Base-by-base conservation (phyloP, 371 early-diverging fungal species). In the Lichtheimia ornata region DNA sequence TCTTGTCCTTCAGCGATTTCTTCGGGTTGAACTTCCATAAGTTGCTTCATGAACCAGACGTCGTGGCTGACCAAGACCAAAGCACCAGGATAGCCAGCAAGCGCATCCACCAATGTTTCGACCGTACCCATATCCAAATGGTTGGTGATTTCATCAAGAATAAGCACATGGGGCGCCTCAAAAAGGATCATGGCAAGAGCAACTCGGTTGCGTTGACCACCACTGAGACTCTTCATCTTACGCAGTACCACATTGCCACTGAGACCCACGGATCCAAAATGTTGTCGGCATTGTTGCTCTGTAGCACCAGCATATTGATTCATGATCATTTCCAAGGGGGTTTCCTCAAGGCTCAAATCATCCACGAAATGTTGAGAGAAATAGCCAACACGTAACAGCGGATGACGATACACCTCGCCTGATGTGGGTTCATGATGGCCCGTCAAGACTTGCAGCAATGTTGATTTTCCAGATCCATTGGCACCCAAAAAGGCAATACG, bases 121-220 rank as follows among this genome's bases (percentile, higher is more conserved):
- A 90, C 85, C 7, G 87, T 86, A 17, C 85, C 86, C 84, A 92
- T 87, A 78, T 92, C 91, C 64, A 87, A 70, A 61, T 91, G 91
- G 66, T 94, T 95, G 20, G 92, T 92, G 49, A 91, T 89, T 78
- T 94, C 94, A 71, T 94, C 94, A 22, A 93, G 76, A 40, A 93
- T 74, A 28, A 96, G 69, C 9, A 96, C 78, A 66, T 96, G 89
- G 6, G 94, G 90, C 20, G 72, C 70, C 1, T 79, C 79, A 41
- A 72, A 84, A n/a, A 87, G 69, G 49, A 84, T 74, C 22, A 84
- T 49, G n/a, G 91, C 92, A 52, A 94, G 73, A 2, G 86, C 87
- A 3, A 95, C 81, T 41, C 94, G 72, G 25, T 84, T 86, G 59
- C 88, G 84, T 64, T 93, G 91, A 3, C 94, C 94, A 62, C 94